These are phyloP conservation scores for Mycosarcoma mackinlayi DNA, from an alignment of 1,284 basidiomycete species.

Conservation along the genomic window DNA sequence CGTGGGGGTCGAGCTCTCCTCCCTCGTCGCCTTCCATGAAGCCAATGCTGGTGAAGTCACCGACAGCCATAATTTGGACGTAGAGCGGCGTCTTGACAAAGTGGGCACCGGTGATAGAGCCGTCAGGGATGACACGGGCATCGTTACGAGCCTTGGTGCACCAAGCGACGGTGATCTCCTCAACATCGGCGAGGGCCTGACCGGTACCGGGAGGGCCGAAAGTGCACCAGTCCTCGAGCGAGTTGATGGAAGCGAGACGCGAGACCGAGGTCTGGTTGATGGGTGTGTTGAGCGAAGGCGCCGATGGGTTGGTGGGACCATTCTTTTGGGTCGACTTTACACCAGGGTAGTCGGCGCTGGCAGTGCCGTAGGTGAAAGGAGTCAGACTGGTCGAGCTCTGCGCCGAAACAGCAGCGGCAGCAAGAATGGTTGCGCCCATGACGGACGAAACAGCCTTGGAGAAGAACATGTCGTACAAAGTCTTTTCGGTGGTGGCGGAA, in stretches of 20 bases:
- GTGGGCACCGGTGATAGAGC: conserved; percentile 64
- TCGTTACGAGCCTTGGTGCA: conserved; percentile 73
- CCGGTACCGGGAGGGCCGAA: conserved; percentile 69
- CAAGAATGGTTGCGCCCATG: conserved; percentile 30
- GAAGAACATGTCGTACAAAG: conserved; percentile 36
- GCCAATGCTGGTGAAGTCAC: conserved; percentile 67
- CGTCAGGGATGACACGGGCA: conserved; percentile 68
- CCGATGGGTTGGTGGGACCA: conserved; percentile 62
- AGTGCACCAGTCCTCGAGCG: conserved; percentile 68
- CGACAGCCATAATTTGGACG: conserved; percentile 71
- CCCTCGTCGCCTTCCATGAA: conserved; percentile 59
- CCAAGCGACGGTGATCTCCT: conserved; percentile 78
- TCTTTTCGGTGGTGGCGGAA: not conserved
- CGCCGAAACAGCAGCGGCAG: conserved; percentile 19
- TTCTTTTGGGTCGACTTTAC: conserved; percentile 50
- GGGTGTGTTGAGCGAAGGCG: conserved; percentile 60
- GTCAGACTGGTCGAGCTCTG: conserved; percentile 18
- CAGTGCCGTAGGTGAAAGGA: conserved; percentile 60
- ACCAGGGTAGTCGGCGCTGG: conserved; percentile 53
- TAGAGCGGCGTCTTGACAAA: conserved; percentile 68
- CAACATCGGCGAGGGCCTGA: conserved; percentile 75
- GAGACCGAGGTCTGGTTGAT: conserved; percentile 65
- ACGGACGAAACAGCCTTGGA: conserved; percentile 44
- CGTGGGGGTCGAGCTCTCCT: conserved; percentile 68
- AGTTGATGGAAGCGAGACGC: conserved; percentile 65